phyloP scores from a whole-genome alignment of 2,329 filamentous ascomycete genomes.

The Stenocarpella maydis region DNA sequence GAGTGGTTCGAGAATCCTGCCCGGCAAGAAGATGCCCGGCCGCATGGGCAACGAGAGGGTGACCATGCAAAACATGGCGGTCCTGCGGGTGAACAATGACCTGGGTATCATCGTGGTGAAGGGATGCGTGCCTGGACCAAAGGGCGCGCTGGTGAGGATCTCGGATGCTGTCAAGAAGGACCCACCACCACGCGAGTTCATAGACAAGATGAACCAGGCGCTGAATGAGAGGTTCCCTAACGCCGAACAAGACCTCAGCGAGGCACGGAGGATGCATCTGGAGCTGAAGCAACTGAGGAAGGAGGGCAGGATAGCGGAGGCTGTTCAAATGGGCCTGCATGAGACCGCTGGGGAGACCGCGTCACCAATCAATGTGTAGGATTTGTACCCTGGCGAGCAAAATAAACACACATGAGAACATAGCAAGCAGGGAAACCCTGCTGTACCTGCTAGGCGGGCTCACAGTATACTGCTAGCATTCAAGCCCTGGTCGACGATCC shows the following conservation, averaged over 20 bases:
- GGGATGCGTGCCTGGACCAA: slow-evolving; percentile 87
- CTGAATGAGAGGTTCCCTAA: slow-evolving; percentile 57
- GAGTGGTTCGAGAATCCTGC: slow-evolving; percentile 88
- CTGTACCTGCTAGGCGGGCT: background rate
- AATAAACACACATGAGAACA: background rate
- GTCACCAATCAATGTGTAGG: background rate
- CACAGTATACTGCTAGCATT: background rate
- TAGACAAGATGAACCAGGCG: slow-evolving; percentile 54
- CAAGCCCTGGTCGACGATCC: too few relatives aligned
- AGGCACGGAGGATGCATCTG: slow-evolving; percentile 59
- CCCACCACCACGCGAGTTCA: slow-evolving; percentile 58
- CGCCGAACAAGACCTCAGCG: slow-evolving; percentile 54
- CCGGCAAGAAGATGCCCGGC: slow-evolving; percentile 98
- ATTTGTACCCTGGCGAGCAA: slow-evolving; percentile 9
- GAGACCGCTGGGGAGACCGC: slow-evolving; percentile 31
- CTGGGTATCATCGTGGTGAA: slow-evolving; percentile 89
- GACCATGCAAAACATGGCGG: slow-evolving; percentile 89
- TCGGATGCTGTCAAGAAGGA: slow-evolving; percentile 91
- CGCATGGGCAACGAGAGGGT: slow-evolving; percentile 91
- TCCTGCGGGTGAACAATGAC: slow-evolving; percentile 86
- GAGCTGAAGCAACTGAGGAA: slow-evolving; percentile 61
- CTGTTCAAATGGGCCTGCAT: slow-evolving; percentile 40
- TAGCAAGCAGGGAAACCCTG: background rate
- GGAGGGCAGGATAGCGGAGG: slow-evolving; percentile 50
- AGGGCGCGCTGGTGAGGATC: slow-evolving; percentile 83